Conservation (phyloP, 2,329 filamentous ascomycete genomes). For the Fusarium udum region DNA sequence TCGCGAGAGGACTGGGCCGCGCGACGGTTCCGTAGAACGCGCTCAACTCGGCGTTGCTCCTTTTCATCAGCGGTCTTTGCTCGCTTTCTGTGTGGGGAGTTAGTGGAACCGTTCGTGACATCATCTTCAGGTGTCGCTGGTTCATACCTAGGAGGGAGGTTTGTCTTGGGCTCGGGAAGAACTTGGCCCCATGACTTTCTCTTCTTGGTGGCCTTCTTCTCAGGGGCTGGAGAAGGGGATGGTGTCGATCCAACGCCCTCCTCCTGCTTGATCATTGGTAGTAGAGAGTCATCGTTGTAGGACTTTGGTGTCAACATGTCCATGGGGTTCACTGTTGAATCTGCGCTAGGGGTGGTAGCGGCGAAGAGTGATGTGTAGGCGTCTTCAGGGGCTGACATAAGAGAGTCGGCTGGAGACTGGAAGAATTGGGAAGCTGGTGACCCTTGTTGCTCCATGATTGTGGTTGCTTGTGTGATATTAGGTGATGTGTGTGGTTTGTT, state of each 20-base stretch:
- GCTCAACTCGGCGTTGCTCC: conserved; percentile 96
- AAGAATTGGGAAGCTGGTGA: conserved; percentile 62
- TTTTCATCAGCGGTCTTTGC: conserved; percentile 99
- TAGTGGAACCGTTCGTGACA: conserved; percentile 25
- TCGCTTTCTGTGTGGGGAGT: conserved; percentile 73
- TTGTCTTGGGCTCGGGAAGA: conserved; percentile 95
- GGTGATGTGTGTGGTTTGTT: neutral
- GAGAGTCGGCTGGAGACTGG: conserved; percentile 63
- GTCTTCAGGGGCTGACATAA: conserved; percentile 61
- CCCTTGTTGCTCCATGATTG: conserved; percentile 53
- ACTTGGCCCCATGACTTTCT: conserved; percentile 99
- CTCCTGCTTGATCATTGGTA: conserved; percentile 25
- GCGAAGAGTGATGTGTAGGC: conserved; percentile 60
- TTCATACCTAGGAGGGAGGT: conserved; percentile 84
- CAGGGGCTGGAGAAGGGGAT: conserved; percentile 39
- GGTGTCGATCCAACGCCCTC: conserved; percentile 33
- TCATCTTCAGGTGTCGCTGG: neutral
- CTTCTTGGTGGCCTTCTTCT: conserved; percentile 87
- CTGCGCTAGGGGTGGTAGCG: conserved; percentile 44
- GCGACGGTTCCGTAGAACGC: conserved; percentile 93
- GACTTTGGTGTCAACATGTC: conserved; percentile 62
- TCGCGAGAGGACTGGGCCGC: conserved; percentile 97
- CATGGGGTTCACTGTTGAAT: conserved; percentile 54
- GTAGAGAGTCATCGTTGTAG: conserved; percentile 43
- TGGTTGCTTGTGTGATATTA: conserved; percentile 24